A percentile compares a stretch with the other conserved stretches of the same genome.
phyloP scores from a whole-genome alignment of 1,284 basidiomycete species.

The Moesziomyces sp. region DNA sequence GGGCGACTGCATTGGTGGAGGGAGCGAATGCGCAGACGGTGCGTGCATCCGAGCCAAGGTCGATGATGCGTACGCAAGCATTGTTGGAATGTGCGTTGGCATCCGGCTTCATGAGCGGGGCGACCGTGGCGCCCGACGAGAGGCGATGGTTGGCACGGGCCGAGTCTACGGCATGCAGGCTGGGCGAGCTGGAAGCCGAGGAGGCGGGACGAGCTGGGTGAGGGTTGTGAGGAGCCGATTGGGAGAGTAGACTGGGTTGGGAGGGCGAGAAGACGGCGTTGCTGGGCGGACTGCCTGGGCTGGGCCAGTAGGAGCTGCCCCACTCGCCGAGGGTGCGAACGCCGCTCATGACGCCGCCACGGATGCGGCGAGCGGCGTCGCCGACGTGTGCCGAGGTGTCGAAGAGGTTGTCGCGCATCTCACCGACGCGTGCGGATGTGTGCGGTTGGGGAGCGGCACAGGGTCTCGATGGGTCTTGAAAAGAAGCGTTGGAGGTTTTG shows the following conservation, averaged over 20 bases:
- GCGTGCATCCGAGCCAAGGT: constrained; percentile 22
- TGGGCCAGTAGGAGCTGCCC: constrained; percentile 43
- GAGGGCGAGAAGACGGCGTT: constrained; percentile 13
- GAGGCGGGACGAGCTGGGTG: constrained; percentile 19
- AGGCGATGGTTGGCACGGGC: constrained; percentile 13
- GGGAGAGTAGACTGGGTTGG: constrained; percentile 28
- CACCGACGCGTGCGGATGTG: constrained; percentile 22
- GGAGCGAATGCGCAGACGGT: constrained; percentile 33
- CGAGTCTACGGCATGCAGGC: constrained; percentile 21
- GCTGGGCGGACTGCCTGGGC: constrained; percentile 22
- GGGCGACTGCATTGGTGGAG: constrained; percentile 16
- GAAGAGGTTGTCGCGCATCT: constrained; percentile 46
- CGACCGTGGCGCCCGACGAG: constrained; percentile 7
- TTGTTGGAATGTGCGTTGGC: background rate
- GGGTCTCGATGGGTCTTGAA: constrained; percentile 15
- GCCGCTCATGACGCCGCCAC: constrained; percentile 44
- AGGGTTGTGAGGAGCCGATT: constrained; percentile 33
- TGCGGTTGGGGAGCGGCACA: constrained; percentile 3
- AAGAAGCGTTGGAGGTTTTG: constrained; percentile 9
- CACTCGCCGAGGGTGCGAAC: constrained; percentile 46
- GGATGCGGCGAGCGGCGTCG: constrained; percentile 44
- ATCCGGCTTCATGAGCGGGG: constrained; percentile 2
- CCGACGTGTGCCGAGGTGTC: constrained; percentile 45
- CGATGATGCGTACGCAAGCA: constrained; percentile 28
- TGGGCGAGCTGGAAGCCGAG: constrained; percentile 39